phyloP scores from a whole-genome alignment of 2,329 filamentous ascomycete species.

The Fusarium tuaranense region DNA sequence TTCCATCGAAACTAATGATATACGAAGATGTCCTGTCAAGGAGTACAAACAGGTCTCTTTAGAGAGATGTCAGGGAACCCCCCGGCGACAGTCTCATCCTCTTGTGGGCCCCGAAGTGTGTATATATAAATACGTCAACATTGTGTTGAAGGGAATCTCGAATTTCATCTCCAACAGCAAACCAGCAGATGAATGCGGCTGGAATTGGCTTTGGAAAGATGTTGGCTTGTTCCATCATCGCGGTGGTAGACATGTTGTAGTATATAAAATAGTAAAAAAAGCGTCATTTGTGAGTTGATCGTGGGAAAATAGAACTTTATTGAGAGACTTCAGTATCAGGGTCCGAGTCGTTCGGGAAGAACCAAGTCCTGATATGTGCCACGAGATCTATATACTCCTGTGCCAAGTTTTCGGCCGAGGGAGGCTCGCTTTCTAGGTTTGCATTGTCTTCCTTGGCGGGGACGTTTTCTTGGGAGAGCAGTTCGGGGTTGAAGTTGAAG shows the following conservation, averaged over 20 bases:
- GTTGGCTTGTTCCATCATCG: no score
- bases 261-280: background rate
- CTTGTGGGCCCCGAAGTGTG: background rate
- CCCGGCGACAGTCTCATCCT: background rate
- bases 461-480: background rate
- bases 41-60: no score
- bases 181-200: background rate
- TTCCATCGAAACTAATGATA: no score
- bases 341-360: slow-evolving; percentile 1
- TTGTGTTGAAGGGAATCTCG: background rate
- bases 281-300: background rate
- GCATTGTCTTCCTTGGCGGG: background rate
- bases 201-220: background rate
- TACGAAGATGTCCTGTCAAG: no score
- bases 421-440: background rate
- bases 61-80: background rate
- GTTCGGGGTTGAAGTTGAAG: slow-evolving; percentile 4
- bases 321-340: background rate
- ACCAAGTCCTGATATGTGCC: slow-evolving; percentile 1
- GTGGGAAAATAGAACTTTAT: background rate
- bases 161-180: background rate
- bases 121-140: background rate
- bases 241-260: background rate
- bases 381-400: background rate
- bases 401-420: background rate